These are phyloP conservation scores for Colletotrichum sp. DNA, from an alignment of 2,329 filamentous ascomycete species.

Conservation along the genomic window DNA sequence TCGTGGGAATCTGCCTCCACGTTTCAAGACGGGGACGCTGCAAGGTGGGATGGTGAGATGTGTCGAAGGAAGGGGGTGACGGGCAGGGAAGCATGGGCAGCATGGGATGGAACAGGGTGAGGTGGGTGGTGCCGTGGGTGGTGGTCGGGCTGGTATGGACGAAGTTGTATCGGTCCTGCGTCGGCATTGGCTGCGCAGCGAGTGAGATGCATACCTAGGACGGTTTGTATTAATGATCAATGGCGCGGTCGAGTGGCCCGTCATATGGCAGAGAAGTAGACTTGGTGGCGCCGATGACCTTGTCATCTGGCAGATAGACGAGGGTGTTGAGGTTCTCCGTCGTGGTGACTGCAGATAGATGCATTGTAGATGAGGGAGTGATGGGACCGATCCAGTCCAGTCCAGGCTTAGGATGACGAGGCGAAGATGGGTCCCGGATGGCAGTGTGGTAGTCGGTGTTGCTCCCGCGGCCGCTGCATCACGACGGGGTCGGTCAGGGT, in stretches of 20 bases:
- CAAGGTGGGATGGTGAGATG: conserved; percentile 17
- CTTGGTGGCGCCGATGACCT: neutral
- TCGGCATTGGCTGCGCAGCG: neutral
- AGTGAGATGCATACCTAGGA: neutral
- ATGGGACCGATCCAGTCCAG: neutral
- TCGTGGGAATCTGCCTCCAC: conserved; percentile 3
- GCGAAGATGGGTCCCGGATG: neutral
- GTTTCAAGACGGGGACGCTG: conserved; percentile 19
- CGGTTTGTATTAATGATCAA: neutral
- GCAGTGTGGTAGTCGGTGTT: neutral
- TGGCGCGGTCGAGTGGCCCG: neutral
- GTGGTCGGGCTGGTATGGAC: neutral
- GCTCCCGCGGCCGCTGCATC: neutral
- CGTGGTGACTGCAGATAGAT: neutral
- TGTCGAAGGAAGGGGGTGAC: conserved; percentile 1
- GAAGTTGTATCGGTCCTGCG: neutral
- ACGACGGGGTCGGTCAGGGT: neutral
- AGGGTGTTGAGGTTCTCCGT: neutral
- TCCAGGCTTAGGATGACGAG: neutral
- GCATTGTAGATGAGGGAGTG: neutral
- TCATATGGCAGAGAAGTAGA: neutral
- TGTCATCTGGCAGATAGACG: neutral
- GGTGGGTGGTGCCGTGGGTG: neutral
- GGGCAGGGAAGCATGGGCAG: neutral
- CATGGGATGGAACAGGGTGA: conserved; percentile 11